phyloP scores from a whole-genome alignment of 1,284 basidiomycete genomes.

The Dichomitus squalens region DNA sequence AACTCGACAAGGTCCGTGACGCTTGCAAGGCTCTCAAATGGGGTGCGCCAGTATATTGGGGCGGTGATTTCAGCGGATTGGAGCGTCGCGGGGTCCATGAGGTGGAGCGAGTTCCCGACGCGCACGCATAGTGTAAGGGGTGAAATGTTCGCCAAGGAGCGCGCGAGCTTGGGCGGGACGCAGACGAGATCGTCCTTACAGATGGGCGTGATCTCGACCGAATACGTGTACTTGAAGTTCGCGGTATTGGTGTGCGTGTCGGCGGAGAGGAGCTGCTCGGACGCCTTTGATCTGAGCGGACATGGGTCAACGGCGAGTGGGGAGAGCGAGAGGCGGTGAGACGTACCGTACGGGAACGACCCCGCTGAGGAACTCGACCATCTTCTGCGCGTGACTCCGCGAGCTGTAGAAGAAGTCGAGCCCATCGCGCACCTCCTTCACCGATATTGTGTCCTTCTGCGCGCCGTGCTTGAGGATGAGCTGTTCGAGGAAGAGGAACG shows the following conservation, averaged over 20 bases:
- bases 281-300: conserved; percentile 79
- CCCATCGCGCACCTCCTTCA: conserved; percentile 93
- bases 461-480: conserved; percentile 96
- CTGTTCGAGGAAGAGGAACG: conserved; percentile 97
- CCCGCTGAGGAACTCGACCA: conserved; percentile 92
- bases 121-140: conserved; percentile 89
- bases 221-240: conserved; percentile 98
- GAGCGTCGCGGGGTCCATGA: conserved; percentile 89
- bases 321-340: not conserved
- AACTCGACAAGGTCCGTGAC: conserved; percentile 93
- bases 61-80: conserved; percentile 83
- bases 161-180: conserved; percentile 83
- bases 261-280: conserved; percentile 90
- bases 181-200: conserved; percentile 98
- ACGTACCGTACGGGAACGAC: conserved; percentile 87
- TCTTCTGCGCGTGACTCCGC: conserved; percentile 91
- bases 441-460: conserved; percentile 93
- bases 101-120: conserved; percentile 89
- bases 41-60: conserved; percentile 88
- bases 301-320: not conserved
- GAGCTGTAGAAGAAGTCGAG: conserved; percentile 96
- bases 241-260: conserved; percentile 93
- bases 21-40: conserved; percentile 84
- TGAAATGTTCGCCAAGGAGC: conserved; percentile 84
- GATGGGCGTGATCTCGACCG: conserved; percentile 94